phyloP scores from a whole-genome alignment of 495 filamentous ascomycete genomes.

The Penicillium coprophilum region DNA sequence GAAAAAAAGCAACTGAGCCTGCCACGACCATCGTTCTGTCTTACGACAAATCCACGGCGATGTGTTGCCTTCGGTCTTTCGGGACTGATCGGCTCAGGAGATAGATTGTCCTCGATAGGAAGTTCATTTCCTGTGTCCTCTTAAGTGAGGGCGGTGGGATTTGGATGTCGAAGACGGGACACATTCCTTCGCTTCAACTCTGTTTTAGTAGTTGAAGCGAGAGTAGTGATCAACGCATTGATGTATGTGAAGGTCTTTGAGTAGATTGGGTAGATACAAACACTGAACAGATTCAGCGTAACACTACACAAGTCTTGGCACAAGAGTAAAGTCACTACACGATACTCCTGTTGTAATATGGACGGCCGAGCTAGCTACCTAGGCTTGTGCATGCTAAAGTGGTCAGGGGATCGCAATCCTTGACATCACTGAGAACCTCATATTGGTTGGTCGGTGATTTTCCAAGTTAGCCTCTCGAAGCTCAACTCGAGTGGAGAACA shows the following conservation, averaged over 20 bases:
- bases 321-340: background rate
- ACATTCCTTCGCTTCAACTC: slow-evolving; percentile 38
- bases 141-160: slow-evolving; percentile 65
- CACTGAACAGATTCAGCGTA: background rate
- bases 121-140: slow-evolving; percentile 62
- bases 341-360: background rate
- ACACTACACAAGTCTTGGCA: background rate
- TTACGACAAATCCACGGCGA: slow-evolving; percentile 48
- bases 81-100: slow-evolving; percentile 57
- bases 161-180: slow-evolving; percentile 67
- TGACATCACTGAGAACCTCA: slow-evolving; percentile 21
- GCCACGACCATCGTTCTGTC: slow-evolving; percentile 64
- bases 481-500: background rate
- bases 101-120: slow-evolving; percentile 63
- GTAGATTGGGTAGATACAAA: background rate
- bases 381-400: background rate
- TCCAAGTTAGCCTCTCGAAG: slow-evolving; percentile 1
- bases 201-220: background rate
- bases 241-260: background rate
- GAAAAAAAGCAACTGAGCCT: slow-evolving; percentile 60
- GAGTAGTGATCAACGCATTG: background rate
- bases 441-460: background rate
- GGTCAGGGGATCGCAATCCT: background rate
- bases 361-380: background rate
- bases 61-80: slow-evolving; percentile 59